Evolutionary conservation across 805 yeast genomes (phyloP).

Genomic region (Metschnikowia koreensis): DNA sequence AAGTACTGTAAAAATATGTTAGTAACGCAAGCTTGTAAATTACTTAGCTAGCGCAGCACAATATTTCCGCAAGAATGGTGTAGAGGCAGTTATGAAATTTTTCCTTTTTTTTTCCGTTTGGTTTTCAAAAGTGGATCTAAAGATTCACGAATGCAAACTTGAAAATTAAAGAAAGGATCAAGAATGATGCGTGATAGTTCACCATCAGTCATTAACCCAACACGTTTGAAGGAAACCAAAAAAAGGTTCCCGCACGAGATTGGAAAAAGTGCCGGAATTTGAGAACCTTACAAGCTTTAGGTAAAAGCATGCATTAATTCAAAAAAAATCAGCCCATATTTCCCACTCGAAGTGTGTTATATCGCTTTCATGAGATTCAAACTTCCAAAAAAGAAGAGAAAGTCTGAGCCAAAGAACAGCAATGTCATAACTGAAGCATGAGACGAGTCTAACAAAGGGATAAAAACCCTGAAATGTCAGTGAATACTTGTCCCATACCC

Average conservation of each 20-base stretch:
- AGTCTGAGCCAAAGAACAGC: slow-evolving; percentile 18
- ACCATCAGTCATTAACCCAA: neutral
- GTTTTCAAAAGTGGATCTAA: neutral
- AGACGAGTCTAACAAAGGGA: slow-evolving; percentile 13
- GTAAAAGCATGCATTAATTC: too few relatives aligned
- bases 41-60: neutral
- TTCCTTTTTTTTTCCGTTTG: neutral
- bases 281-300: too few relatives aligned
- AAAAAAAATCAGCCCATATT: neutral
- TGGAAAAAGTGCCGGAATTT: neutral
- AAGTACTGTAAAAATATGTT: slow-evolving; percentile 33
- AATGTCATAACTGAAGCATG: slow-evolving; percentile 19
- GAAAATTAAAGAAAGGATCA: too few relatives aligned
- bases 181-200: too few relatives aligned
- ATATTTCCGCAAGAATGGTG: neutral
- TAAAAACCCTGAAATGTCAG: neutral
- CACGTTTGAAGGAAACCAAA: neutral
- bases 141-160: too few relatives aligned
- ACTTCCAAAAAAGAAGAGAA: neutral
- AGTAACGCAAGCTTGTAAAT: neutral
- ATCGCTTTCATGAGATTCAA: slow-evolving; percentile 18
- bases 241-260: neutral
- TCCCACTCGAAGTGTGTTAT: slow-evolving; percentile 11
- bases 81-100: neutral
- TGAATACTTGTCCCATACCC: slow-evolving; percentile 15